phyloP scores from a whole-genome alignment of 148 eudicot species.

The Vaccinium corymbosum region DNA sequence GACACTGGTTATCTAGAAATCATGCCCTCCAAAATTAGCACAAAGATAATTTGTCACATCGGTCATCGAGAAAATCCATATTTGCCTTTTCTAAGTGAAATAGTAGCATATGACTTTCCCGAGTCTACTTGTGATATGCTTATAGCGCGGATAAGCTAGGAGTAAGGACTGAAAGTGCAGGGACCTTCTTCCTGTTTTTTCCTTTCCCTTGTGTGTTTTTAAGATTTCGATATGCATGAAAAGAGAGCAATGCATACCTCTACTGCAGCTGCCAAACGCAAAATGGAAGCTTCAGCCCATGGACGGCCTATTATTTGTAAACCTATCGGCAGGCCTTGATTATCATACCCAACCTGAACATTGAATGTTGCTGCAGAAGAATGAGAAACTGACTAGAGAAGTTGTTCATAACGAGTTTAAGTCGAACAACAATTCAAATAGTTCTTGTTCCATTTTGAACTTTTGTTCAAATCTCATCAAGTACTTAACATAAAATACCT shows the following conservation, averaged over 20 bases:
- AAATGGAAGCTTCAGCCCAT: constrained; percentile 84
- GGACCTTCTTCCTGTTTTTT: constrained; percentile 65
- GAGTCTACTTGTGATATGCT: constrained; percentile 71
- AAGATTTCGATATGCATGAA: neutral
- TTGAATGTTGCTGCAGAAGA: neutral
- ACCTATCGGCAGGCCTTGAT: constrained; percentile 91
- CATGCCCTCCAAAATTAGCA: neutral
- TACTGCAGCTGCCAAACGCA: constrained; percentile 75
- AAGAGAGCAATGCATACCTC: constrained; percentile 43
- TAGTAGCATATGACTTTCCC: constrained; percentile 47
- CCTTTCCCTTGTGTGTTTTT: constrained; percentile 24
- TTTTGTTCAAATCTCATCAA: neutral
- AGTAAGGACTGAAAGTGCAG: constrained; percentile 83
- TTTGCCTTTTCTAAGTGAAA: neutral
- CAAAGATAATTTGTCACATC: neutral
- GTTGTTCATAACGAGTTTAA: neutral
- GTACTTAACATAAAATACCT: neutral
- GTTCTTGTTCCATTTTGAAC: neutral
- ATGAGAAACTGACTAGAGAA: neutral
- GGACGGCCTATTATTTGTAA: constrained; percentile 87
- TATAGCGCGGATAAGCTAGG: constrained; percentile 75
- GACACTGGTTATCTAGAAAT: neutral
- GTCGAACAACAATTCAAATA: neutral
- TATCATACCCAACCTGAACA: constrained; percentile 84
- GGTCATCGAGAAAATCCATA: too few species aligned